phyloP scores from a whole-genome alignment of 2,329 filamentous ascomycete species.

The Neofusicoccum sp. region DNA sequence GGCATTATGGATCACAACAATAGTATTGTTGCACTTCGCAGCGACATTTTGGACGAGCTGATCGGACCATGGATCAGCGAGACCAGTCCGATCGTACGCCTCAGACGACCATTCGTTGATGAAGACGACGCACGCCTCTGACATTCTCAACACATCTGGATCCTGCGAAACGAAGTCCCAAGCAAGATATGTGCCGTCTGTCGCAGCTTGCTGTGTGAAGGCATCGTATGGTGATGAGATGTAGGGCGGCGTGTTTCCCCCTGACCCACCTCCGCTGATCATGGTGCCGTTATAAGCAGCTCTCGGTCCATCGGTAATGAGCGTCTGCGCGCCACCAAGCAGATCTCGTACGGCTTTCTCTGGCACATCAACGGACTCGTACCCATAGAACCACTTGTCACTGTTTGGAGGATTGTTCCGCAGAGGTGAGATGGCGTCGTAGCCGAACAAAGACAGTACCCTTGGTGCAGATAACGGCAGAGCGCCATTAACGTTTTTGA shows the following conservation, averaged over 20 bases:
- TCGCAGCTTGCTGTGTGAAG: constrained; percentile 38
- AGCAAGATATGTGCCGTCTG: constrained; percentile 26
- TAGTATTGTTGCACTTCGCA: constrained; percentile 60
- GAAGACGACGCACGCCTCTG: constrained; percentile 17
- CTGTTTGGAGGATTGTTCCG: no score
- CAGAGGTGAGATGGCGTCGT: no score
- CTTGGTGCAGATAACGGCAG: no score
- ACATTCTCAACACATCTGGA: neutral
- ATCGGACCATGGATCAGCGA: constrained; percentile 27
- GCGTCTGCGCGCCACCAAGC: no score
- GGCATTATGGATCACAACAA: constrained; percentile 58
- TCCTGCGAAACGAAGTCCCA: no score
- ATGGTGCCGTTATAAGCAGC: no score
- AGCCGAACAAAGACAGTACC: no score
- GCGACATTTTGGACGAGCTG: constrained; percentile 70
- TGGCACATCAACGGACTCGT: no score
- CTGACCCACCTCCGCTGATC: constrained; percentile 48
- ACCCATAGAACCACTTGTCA: no score
- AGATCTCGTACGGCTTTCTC: no score
- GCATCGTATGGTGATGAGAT: constrained; percentile 46
- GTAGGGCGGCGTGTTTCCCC: constrained; percentile 72
- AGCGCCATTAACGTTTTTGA: no score
- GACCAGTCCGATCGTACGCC: constrained; percentile 13
- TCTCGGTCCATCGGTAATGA: no score
- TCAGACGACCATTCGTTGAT: constrained; percentile 15